Base-by-base conservation (phyloP, 1,284 basidiomycete genomes). In the Anthracocystis setariae region DNA sequence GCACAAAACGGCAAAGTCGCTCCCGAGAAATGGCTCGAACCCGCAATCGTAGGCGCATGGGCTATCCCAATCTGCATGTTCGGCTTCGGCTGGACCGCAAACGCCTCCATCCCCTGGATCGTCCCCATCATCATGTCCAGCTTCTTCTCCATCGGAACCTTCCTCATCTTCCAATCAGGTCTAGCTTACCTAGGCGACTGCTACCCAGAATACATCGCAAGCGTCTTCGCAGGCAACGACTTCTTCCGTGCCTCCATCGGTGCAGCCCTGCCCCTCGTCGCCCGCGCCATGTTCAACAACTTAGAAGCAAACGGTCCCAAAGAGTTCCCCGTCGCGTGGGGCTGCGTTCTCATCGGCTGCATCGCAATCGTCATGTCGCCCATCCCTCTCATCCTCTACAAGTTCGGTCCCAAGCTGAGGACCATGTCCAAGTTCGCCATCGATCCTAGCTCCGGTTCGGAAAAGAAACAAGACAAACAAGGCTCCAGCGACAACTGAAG, bases 41-140 rank as follows among this genome's bases (percentile, higher is more conserved):
- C 70, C 0, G 73, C 61, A 24, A 69, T 75, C 29, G 12, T 77
- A 15, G 71, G 67, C 8, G 61, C 60, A 2, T 62, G 55, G 55
- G 91, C 94, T 85, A 57, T 76, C 24, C 77, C 77, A 3, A 54
- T 77, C 35, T 70, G 65, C 61, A 55, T 80, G 54, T 80, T 80
- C 46, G 62, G 61, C 2, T 77, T 79, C 37, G 78, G 74, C 12
- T 80, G 78, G 78, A 80, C 78, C 0, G 55, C 72, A 0, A 72
- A 45, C 20, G 66, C 61, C 5, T 61, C 60, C 1, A 74, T 78
- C 39, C 76, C 75, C 56, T 80, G 70, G 69, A 78, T 78, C 25
- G 74, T 64, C 3, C 76, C 76, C n/a, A 70, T 75, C 44, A 48
- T 74, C 40, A 23, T 67, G 29, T 58, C 61, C 25, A 12, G 33